phyloP scores from a whole-genome alignment of 2,329 filamentous ascomycete species.

The Fusarium heterosporum region DNA sequence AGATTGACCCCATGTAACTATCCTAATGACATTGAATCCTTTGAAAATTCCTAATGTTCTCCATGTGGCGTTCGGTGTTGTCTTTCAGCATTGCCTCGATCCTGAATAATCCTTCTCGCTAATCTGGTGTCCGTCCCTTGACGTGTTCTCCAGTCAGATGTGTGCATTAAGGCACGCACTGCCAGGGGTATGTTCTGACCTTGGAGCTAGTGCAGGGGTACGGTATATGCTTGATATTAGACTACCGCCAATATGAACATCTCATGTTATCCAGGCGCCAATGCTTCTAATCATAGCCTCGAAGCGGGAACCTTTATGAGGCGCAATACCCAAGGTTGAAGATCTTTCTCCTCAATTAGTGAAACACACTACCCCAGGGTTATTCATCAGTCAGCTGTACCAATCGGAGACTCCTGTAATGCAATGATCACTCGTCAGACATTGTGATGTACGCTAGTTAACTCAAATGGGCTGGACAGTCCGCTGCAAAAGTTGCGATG shows the following conservation, averaged over 20 bases:
- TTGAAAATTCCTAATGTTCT: neutral
- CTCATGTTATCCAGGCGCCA: neutral
- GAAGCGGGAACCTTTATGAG: too few species aligned
- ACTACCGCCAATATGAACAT: neutral
- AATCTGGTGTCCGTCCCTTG: constrained; percentile 1
- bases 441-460: too few species aligned
- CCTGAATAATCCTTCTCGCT: constrained; percentile 13
- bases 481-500: too few species aligned
- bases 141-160: constrained; percentile 13
- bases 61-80: neutral
- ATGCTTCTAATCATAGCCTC: neutral
- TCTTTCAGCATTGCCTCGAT: constrained; percentile 1
- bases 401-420: too few species aligned
- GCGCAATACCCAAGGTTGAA: too few species aligned
- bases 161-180: constrained; percentile 1
- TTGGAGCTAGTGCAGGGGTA: neutral
- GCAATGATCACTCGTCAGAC: too few species aligned
- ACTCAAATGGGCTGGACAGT: too few species aligned
- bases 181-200: constrained; percentile 12
- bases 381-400: too few species aligned
- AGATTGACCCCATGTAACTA: neutral
- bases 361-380: too few species aligned
- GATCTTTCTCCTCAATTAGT: too few species aligned
- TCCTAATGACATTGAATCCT: neutral
- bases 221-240: neutral